Conservation (phyloP, 2,329 filamentous ascomycete species). For the Trichoderma hamatum region DNA sequence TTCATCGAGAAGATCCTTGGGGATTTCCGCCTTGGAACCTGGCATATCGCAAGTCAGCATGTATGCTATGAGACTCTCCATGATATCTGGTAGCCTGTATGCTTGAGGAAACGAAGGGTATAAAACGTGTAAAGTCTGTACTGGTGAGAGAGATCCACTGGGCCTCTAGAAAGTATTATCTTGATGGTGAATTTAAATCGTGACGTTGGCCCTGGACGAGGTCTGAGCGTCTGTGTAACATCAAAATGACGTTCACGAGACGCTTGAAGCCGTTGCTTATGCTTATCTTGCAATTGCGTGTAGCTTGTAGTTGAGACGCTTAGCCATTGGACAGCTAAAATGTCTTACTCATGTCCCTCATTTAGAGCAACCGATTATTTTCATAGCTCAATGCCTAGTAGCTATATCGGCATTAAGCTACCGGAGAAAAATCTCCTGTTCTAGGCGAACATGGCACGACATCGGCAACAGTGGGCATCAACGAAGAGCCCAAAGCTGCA, state of each 20-base stretch:
- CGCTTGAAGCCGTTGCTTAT: slow-evolving; percentile 4
- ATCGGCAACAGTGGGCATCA: slow-evolving; percentile 10
- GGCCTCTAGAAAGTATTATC: not conserved
- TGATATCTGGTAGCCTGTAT: not conserved
- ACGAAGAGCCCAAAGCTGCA: not conserved
- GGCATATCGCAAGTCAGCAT: slow-evolving; percentile 32
- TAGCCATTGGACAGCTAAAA: not conserved
- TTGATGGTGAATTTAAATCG: not conserved
- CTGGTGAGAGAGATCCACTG: not conserved
- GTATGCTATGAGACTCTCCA: not conserved
- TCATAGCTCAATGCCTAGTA: not conserved
- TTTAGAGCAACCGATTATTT: not conserved
- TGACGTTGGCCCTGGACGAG: not conserved
- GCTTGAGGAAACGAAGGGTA: not conserved
- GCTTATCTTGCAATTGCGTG: slow-evolving; percentile 4
- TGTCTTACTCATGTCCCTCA: not conserved
- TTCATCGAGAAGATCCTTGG: slow-evolving; percentile 77
- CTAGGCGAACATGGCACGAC: not conserved
- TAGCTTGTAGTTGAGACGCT: not conserved
- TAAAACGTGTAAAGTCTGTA: not conserved
- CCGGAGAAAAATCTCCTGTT: not conserved
- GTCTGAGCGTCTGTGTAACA: slow-evolving; percentile 6
- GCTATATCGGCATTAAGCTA: not conserved
- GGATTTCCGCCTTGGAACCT: slow-evolving; percentile 92
- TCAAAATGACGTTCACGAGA: slow-evolving; percentile 14